Evolutionary conservation across 2,329 filamentous ascomycete species (phyloP).

Genomic region (Oidium heveae): DNA sequence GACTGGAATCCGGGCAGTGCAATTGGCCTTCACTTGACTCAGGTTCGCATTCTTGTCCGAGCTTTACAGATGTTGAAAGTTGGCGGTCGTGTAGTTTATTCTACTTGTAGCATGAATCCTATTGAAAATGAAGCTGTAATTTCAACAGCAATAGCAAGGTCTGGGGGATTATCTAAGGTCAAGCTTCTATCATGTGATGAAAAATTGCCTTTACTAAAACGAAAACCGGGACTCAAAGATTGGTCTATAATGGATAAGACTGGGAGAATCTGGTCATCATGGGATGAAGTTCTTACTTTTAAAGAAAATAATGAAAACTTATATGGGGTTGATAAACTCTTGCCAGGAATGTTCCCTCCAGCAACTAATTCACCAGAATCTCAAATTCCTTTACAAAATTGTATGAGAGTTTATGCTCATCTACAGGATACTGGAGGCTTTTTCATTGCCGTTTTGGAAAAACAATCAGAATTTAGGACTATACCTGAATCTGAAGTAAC

Average conservation of each 20-base stretch:
- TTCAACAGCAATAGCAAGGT: conserved; percentile 66
- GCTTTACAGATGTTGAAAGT: conserved; percentile 91
- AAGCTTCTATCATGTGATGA: conserved; percentile 64
- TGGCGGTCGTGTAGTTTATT: conserved; percentile 86
- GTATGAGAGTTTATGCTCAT: conserved; percentile 86
- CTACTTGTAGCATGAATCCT: conserved; percentile 96
- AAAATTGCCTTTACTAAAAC: conserved; percentile 50
- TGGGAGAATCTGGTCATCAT: conserved; percentile 53
- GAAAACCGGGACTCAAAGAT: conserved; percentile 47
- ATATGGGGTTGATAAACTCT: conserved; percentile 37
- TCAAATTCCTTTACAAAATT: conserved; percentile 58
- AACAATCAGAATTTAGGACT: conserved; percentile 62
- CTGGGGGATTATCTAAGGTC: conserved; percentile 60
- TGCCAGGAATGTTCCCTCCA: conserved; percentile 61
- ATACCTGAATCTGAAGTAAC: conserved; percentile 39
- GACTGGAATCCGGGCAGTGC: conserved; percentile 81
- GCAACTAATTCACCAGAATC: conserved; percentile 26
- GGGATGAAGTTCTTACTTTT: conserved; percentile 28
- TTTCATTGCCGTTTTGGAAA: conserved; percentile 90
- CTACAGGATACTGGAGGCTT: conserved; percentile 91
- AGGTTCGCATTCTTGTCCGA: conserved; percentile 71
- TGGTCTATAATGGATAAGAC: conserved; percentile 89
- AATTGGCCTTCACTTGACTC: conserved; percentile 64
- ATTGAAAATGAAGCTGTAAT: conserved; percentile 91
- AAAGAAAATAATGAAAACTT: conserved; percentile 33